Percentiles rank a stretch among this genome's conserved stretches.
Evolutionary conservation across 164 flowering plant species (phyloP).

Genomic region (Dillenia suffruticosa): DNA sequence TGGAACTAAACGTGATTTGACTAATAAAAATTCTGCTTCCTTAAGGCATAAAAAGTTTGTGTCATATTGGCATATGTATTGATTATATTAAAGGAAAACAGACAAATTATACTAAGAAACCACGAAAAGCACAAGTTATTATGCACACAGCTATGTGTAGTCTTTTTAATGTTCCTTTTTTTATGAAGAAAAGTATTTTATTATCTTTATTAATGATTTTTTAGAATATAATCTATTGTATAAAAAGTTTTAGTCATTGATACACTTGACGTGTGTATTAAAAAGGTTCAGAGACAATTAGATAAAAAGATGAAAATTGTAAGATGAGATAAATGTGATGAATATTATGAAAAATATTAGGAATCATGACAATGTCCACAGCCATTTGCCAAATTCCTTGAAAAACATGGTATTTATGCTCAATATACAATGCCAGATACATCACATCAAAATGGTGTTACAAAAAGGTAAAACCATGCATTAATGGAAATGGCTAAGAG

Average conservation of each 20-base stretch:
- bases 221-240: not conserved
- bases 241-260: not conserved
- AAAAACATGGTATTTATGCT: conserved; percentile 4
- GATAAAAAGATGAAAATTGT: not conserved
- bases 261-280: not conserved
- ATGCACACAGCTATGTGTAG: too few species aligned
- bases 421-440: conserved; percentile 8
- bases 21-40: conserved; percentile 4
- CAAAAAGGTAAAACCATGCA: conserved; percentile 4
- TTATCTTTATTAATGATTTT: too few species aligned
- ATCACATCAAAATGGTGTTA: not conserved
- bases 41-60: conserved; percentile 9
- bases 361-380: not conserved
- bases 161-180: not conserved
- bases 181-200: not conserved
- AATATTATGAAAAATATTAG: not conserved
- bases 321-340: not conserved
- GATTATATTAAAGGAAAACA: not conserved
- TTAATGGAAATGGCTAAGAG: conserved; percentile 5
- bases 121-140: not conserved
- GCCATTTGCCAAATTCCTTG: conserved; percentile 5
- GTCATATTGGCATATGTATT: not conserved
- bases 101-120: not conserved
- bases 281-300: not conserved
- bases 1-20: not conserved